Base-by-base conservation (phyloP, 306 rosid species). In the Gastrolobium villosum region DNA sequence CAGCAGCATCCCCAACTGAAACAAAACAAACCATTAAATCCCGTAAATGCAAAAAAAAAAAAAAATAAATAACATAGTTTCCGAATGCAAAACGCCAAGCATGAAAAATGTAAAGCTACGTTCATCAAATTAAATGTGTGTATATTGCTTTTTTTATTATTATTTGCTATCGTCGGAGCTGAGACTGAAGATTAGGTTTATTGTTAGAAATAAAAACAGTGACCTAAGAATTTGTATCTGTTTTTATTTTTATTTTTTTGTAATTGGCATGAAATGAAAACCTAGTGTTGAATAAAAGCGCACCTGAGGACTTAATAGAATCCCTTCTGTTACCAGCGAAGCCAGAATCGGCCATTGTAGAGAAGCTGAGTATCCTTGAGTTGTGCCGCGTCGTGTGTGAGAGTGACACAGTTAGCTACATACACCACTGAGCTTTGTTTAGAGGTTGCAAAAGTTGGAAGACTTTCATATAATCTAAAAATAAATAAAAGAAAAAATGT, bases 1-100 rank as follows among this genome's bases (percentile, higher is more conserved):
- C 96, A 0, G 99, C 99, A 72, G 80, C 85, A 81, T 39, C 83
- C n/a, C 89, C 98, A 83, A 93, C 99, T 95, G 80, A 73, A 79
- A 76, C 20, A 77, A 80, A 13, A 70, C 52, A 55, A 75, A 62
- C 5, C 11, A 68, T 69, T 76, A 59, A 86, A 82, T 28, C 28
- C 32, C 69, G 4, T 5, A 1, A 46, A 71, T 15, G 44, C 79
- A 67, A 50, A 67, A 7, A 5, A 20, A 56, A 4, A 28, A 10
- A n/a, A 7, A 45, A 78, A 28, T 7, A 65, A 32, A 34, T 54
- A 36, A n/a, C 65, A 54, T 6, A 37, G 15, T 11, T 9, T 28
- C 20, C 6, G 46, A 37, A 37, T 28, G 40, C 67, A 72, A n/a
- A 31, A 6, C 55, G 13, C 6, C 32, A 2, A 56, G 26, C 59